phyloP scores from a whole-genome alignment of 805 yeast species.

The Lachancea nothofagi region DNA sequence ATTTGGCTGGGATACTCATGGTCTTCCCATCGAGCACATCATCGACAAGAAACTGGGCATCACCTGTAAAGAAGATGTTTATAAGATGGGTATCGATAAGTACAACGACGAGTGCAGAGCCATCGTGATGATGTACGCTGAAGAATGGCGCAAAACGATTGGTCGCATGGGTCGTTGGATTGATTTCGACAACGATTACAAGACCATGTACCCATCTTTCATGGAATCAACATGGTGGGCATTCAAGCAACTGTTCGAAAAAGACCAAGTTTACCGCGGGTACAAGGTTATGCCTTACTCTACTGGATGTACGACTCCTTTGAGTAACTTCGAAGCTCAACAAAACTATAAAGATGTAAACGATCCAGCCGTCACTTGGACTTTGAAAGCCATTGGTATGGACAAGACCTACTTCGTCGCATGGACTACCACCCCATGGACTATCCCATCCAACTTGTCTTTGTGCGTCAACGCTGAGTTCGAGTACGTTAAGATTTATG shows the following conservation, averaged over 20 bases:
- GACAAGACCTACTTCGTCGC: conserved; percentile 84
- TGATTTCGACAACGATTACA: conserved; percentile 97
- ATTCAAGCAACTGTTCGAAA: conserved; percentile 79
- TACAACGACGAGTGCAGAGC: conserved; percentile 93
- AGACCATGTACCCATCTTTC: conserved; percentile 88
- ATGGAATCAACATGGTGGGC: conserved; percentile 99
- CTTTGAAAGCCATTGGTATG: conserved; percentile 75
- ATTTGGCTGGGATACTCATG: conserved; percentile 99
- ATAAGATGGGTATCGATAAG: conserved; percentile 88
- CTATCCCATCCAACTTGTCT: conserved; percentile 89
- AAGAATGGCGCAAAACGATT: conserved; percentile 89
- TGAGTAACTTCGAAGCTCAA: conserved; percentile 97
- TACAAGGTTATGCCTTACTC: conserved; percentile 98
- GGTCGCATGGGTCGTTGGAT: conserved; percentile 98
- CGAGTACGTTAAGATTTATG: conserved; percentile 87
- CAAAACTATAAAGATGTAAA: conserved; percentile 95
- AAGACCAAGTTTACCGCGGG: conserved; percentile 89
- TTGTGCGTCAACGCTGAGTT: conserved; percentile 86
- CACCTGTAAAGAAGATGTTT: conserved; percentile 89
- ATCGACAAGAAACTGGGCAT: conserved; percentile 96
- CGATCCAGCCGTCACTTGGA: conserved; percentile 94
- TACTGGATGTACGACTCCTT: conserved; percentile 93
- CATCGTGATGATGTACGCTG: conserved; percentile 95
- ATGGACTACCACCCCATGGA: conserved; percentile 99
- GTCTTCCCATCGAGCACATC: conserved; percentile 96